Base-by-base conservation (phyloP, 331 rosid genomes). In the Spiraea crenata region DNA sequence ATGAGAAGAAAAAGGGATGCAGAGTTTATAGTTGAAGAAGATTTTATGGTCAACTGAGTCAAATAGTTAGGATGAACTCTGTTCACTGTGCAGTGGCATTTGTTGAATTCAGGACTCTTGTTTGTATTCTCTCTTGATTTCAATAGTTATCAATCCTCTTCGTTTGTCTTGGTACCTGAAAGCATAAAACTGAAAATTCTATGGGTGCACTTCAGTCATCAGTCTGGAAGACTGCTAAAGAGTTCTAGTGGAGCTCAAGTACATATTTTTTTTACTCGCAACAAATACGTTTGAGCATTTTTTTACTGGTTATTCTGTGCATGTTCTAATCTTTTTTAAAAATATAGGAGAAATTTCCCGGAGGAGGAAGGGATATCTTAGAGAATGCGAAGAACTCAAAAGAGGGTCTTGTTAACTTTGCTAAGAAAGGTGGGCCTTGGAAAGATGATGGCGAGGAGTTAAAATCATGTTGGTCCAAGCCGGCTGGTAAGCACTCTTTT, bases 391-490 rank as follows among this genome's bases (percentile, higher is more conserved):
- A 82, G 84, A 60, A 83, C 39, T 84, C 72, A 35, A 77, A 64
- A 47, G 82, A 76, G 46, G 71, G 78, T 10, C 51, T 76, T 11
- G 68, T 70, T 71, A 73, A 78, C 59, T 79, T 75, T 72, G 81
- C 77, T 41, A 83, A 63, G 76, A 86, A 77, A 42, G 80, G 65
- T 13, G 93, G 85, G n/a, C 84, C 84, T 12, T 93, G 82, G 91
- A 86, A 79, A 75, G 87, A 85, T 47, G 89, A 86, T 45, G 75
- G 54, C 6, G 78, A 85, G 8, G 85, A 82, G 73, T 87, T 91
- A 63, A 95, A 89, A 70, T 85, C 85, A 65, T 95, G 99, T 78
- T 95, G 99, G 99, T 65, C 60, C 56, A 86, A 86, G 83, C 91
- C 92, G 17, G 77, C 66, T 58, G 97, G 99, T 95, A 80, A 57